Evolutionary conservation across 2,329 filamentous ascomycete species (phyloP), one percentile per base, ranked within the genome.

Genomic region (Cladobotryum protrusum): DNA sequence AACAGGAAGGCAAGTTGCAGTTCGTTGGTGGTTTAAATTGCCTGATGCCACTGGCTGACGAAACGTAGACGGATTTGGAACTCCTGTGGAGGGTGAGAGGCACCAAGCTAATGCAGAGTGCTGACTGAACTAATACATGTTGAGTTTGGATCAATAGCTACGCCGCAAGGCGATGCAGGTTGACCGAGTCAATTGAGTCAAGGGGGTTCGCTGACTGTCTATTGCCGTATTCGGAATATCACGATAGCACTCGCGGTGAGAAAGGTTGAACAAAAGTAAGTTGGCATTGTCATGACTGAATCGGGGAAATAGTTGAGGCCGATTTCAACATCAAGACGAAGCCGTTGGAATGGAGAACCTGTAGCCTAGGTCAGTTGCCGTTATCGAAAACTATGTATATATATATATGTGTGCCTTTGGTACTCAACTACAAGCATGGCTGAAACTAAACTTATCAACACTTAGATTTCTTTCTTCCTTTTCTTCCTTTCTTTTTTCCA

Each of bases 11-110:
- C 15, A 45, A 33, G 13, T 20, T 18, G 15, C 15, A 19, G 19
- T 8, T 20, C 37, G 43, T 24, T 20, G 40, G 32, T 33, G 35
- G 24, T 29, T 29, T 29, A 29, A 29, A 29, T 29, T 29, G 24
- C 24, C 11, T 29, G 34, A 46, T 42, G 43, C 43, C 43, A 36
- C 19, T 37, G 34, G 48, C 48, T 50, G 48, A 50, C 48, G 45
- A 17, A 14, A 33, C 11, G 19, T 46, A 18, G 41, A 43, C 44
- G 4, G 13, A 50, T 46, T 36, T 15, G 48, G 48, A 50, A 43
- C 35, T 15, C 17, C 9, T 15, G 43, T 46, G 48, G 48, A 14
- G 43, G 15, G 11, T 35, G 36, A 33, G 3, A 20, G 6, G 29
- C n/a, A n/a, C 9, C 18, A 15, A 19, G 32, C 48, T 50, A 50